Conservation (phyloP, 2,329 filamentous ascomycete species). For the Xylariaceae sp. region DNA sequence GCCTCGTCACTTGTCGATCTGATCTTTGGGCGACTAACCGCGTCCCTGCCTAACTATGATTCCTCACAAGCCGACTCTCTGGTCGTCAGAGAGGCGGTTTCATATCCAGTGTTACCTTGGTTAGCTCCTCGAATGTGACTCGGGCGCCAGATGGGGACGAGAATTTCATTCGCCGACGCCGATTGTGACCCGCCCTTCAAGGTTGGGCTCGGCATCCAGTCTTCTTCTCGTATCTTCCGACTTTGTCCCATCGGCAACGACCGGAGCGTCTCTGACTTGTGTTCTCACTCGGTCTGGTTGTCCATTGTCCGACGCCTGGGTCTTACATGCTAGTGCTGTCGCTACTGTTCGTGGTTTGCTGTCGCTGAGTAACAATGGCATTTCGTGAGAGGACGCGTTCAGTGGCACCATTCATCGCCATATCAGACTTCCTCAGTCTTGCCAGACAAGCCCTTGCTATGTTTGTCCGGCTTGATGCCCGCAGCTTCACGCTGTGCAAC, state of each 20-base stretch:
- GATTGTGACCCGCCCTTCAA: conserved; percentile 11
- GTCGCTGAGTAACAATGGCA: conserved; percentile 5
- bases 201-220: conserved; percentile 5
- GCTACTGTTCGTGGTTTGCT: background rate
- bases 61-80: background rate
- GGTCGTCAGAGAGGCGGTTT: background rate
- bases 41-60: background rate
- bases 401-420: background rate
- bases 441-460: conserved; percentile 1
- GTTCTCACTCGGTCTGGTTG: conserved; percentile 1
- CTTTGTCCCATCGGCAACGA: background rate
- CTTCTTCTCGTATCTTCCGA: conserved; percentile 3
- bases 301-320: background rate
- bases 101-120: background rate
- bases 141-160: background rate
- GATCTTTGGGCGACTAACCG: background rate
- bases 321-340: conserved; percentile 1
- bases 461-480: conserved; percentile 4
- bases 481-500: conserved; percentile 7
- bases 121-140: background rate
- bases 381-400: background rate
- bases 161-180: conserved; percentile 15
- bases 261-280: background rate
- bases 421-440: conserved; percentile 1
- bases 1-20: background rate